These are phyloP conservation scores for Hypericum androsaemum DNA, from an alignment of 345 rosid species.

Conservation along the genomic window DNA sequence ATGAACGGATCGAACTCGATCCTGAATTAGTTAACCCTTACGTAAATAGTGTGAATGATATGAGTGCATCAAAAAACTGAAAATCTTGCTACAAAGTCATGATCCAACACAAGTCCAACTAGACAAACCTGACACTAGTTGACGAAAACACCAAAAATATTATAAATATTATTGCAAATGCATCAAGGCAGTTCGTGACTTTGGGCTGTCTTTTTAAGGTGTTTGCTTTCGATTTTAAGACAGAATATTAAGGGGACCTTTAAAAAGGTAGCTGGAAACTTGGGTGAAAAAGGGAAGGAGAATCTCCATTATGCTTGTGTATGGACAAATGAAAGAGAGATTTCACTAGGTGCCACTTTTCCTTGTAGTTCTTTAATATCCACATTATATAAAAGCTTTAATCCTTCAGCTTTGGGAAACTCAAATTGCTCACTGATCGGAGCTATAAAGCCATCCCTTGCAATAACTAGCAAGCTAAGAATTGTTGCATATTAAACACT, in stretches of 20 bases:
- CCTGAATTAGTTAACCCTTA: too few relatives aligned
- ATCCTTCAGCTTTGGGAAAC: slow-evolving; percentile 22
- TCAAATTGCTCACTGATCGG: slow-evolving; percentile 13
- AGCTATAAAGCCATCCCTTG: not conserved
- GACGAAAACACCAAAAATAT: not conserved
- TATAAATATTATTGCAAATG: too few relatives aligned
- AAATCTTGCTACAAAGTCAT: slow-evolving; percentile 22
- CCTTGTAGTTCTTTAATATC: slow-evolving; percentile 12
- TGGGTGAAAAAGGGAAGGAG: slow-evolving; percentile 9
- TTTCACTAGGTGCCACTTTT: slow-evolving; percentile 21
- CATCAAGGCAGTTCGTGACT: too few relatives aligned
- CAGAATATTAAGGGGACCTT: too few relatives aligned
- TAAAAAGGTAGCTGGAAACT: not conserved
- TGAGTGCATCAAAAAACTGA: not conserved
- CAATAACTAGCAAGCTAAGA: too few relatives aligned
- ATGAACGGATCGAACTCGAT: too few relatives aligned
- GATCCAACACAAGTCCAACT: not conserved
- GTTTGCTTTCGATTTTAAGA: not conserved
- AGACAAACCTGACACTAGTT: not conserved
- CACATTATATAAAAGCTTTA: slow-evolving; percentile 19
- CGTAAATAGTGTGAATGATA: not conserved
- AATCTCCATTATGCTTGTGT: slow-evolving; percentile 28
- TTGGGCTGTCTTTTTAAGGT: not conserved
- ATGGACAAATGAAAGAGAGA: slow-evolving; percentile 29
- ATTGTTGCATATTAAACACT: too few relatives aligned